Base-by-base conservation (phyloP, 2,329 filamentous ascomycete genomes). In the Trichoderma lentiforme region DNA sequence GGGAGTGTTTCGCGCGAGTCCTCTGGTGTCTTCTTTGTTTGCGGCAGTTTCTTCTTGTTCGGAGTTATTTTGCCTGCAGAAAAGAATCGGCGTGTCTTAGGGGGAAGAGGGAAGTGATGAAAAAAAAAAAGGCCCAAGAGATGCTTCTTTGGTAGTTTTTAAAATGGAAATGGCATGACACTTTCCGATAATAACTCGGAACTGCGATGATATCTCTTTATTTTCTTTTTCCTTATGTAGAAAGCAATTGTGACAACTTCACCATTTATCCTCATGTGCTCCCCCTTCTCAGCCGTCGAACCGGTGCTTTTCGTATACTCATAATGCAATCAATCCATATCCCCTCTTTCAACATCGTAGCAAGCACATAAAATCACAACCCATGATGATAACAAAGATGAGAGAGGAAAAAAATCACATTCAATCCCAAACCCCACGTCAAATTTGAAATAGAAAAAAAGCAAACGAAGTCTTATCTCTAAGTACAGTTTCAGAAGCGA, bases 141-240 rank as follows among this genome's bases (percentile, higher is more conserved):
- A 64, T 28, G 9, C 28, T 70, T 70, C 62, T 71, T 73, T 75
- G 76, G 61, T 72, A 74, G 65, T 65, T 66, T 72, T 69, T 66
- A 61, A 72, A 67, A 74, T 76, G 75, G 65, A 70, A 72, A 72
- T 79, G 77, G 79, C 76, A 80, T 78, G 73, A 77, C 34, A 77
- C 26, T 39, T 62, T 58, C 71, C 71, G 66, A 72, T 70, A 56
- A 60, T 58, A 58, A 51, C 36, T 43, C 58, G 65, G 61, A 57
- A 63, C 36, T 32, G 47, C 68, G 68, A 57, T 61, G 60, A 68
- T 43, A 64, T 66, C 60, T 68, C 26, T 53, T 60, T 68, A n/a
- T 36, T 36, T 34, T 26, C 11, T 68, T 68, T 70, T 39, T 36
- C 60, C 57, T 61, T 61, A 71, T 71, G 69, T 71, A 71, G 70